Evolutionary conservation across 2,329 filamentous ascomycete genomes (phyloP).

Genomic region (Colletotrichum camelliae): DNA sequence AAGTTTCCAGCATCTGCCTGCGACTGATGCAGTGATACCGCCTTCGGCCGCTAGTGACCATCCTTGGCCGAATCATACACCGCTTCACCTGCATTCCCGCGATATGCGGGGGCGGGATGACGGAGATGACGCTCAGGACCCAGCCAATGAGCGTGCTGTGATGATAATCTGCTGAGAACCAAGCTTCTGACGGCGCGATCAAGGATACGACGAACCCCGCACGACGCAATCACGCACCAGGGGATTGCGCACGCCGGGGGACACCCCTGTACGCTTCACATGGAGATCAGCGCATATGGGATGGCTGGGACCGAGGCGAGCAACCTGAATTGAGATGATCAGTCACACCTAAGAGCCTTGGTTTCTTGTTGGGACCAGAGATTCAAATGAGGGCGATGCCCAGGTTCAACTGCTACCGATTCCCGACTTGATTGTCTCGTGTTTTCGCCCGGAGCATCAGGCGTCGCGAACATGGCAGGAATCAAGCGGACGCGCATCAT

Average conservation of each 20-base stretch:
- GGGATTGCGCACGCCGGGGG: background rate
- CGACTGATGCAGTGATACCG: background rate
- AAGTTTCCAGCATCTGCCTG: background rate
- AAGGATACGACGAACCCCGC: constrained; percentile 11
- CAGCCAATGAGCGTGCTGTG: background rate
- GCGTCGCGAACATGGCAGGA: background rate
- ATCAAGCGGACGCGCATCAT: constrained; percentile 1
- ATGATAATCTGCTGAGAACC: background rate
- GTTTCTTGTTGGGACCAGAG: background rate
- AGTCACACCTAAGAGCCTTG: background rate
- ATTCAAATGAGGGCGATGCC: background rate
- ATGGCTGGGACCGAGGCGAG: constrained; percentile 9
- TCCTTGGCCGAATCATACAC: background rate
- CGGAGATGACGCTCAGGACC: background rate
- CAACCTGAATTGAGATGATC: background rate
- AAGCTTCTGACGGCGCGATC: background rate
- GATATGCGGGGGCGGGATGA: background rate
- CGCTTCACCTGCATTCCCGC: background rate
- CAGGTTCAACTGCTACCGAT: too few species aligned
- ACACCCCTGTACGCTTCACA: constrained; percentile 6
- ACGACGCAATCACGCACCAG: background rate
- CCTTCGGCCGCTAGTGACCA: background rate
- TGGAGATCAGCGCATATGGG: constrained; percentile 4
- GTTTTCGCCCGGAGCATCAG: background rate
- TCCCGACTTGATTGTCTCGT: background rate